Conservation (phyloP, 768 basidiomycete species). For the Clitopilus passeckerianus region DNA sequence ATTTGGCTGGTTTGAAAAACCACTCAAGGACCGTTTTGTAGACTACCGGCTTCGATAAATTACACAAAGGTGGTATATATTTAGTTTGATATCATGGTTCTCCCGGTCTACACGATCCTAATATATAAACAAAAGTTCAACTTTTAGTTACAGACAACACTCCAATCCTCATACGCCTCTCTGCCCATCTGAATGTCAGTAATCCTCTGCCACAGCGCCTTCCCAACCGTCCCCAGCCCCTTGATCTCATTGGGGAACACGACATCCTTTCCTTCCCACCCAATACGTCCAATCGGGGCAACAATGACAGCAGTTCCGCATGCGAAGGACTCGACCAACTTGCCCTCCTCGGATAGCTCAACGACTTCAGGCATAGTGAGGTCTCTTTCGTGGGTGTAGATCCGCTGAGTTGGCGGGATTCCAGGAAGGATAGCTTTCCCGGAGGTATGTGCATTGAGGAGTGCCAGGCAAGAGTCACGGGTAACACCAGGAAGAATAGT, state of each 20-base stretch:
- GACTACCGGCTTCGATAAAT: too few species aligned
- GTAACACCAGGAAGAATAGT: slow-evolving; percentile 93
- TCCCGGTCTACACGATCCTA: too few species aligned
- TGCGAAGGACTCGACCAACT: slow-evolving; percentile 69
- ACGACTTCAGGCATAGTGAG: slow-evolving; percentile 58
- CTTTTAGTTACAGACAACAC: slow-evolving; percentile 24
- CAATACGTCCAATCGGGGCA: slow-evolving; percentile 56
- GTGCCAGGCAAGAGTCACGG: slow-evolving; percentile 64
- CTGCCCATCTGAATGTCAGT: slow-evolving; percentile 70
- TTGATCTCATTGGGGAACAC: slow-evolving; percentile 42
- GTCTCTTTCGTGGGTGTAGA: slow-evolving; percentile 49
- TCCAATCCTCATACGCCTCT: slow-evolving; percentile 61
- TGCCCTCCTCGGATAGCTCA: slow-evolving; percentile 40
- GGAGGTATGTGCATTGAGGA: slow-evolving; percentile 56
- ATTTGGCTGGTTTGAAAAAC: too few species aligned
- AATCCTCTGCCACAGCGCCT: slow-evolving; percentile 59
- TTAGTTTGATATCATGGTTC: too few species aligned
- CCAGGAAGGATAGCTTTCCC: slow-evolving; percentile 38
- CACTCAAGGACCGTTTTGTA: too few species aligned
- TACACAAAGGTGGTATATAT: too few species aligned
- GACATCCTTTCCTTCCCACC: slow-evolving; percentile 40
- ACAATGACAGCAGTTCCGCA: slow-evolving; percentile 77
- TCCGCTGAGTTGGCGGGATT: slow-evolving; percentile 25
- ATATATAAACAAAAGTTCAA: neutral
- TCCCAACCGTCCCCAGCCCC: slow-evolving; percentile 51